phyloP scores from a whole-genome alignment of 1,284 basidiomycete species.

The Nidula niveotomentosa region DNA sequence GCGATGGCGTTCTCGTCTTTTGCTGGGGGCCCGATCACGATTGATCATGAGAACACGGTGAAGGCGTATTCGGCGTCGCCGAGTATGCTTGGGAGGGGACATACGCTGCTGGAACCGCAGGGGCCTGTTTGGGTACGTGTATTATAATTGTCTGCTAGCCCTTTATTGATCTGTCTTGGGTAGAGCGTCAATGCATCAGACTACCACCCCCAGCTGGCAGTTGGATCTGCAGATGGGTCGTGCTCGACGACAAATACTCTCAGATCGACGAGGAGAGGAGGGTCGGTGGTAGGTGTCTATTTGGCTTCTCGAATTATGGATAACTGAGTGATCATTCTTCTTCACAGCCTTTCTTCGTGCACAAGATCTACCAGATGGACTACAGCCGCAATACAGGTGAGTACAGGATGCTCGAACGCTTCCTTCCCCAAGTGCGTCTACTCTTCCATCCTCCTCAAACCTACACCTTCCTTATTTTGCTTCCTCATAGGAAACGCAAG shows the following conservation, averaged over 20 bases:
- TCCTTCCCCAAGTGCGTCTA: slow-evolving; percentile 65
- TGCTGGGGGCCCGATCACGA: slow-evolving; percentile 64
- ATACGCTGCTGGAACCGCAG: slow-evolving; percentile 65
- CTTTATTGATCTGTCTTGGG: background rate
- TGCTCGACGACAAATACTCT: slow-evolving; percentile 73
- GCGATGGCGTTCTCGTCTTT: slow-evolving; percentile 65
- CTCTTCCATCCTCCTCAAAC: background rate
- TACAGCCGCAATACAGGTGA: slow-evolving; percentile 72
- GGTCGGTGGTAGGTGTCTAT: slow-evolving; percentile 54
- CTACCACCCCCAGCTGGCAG: slow-evolving; percentile 83
- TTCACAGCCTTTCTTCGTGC: slow-evolving; percentile 69
- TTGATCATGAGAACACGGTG: slow-evolving; percentile 77
- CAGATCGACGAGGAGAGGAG: slow-evolving; percentile 65
- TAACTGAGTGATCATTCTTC: background rate
- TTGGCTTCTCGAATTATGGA: background rate
- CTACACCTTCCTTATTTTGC: background rate
- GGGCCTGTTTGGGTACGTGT: slow-evolving; percentile 79
- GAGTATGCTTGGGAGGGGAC: slow-evolving; percentile 72
- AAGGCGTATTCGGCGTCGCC: slow-evolving; percentile 73
- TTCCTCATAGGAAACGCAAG: slow-evolving; percentile 51
- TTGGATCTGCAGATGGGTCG: slow-evolving; percentile 81
- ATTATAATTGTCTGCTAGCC: background rate
- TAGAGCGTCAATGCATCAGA: slow-evolving; percentile 78
- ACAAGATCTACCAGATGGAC: slow-evolving; percentile 86
- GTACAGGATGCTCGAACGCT: slow-evolving; percentile 83